Evolutionary conservation across 495 filamentous ascomycete species (phyloP).

Genomic region (Trichoderma orchidacearum): DNA sequence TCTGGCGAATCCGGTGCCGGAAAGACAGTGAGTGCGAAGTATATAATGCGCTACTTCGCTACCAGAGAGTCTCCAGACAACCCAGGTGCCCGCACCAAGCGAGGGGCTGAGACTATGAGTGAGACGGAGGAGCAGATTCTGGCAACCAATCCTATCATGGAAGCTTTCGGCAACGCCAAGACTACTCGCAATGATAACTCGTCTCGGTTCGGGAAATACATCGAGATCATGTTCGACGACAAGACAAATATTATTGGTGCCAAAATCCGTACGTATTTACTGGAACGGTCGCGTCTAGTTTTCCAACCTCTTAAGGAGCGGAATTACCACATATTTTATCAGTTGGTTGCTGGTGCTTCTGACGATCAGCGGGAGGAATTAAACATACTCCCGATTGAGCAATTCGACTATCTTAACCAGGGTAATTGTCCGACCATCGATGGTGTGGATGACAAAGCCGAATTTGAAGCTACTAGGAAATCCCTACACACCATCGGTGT

Average conservation of each 20-base stretch:
- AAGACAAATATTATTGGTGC: slow-evolving; percentile 94
- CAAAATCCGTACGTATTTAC: slow-evolving; percentile 87
- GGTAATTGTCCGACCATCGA: slow-evolving; percentile 83
- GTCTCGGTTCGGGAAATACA: slow-evolving; percentile 97
- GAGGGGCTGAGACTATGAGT: slow-evolving; percentile 78
- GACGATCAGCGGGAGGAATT: slow-evolving; percentile 70
- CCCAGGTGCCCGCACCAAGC: slow-evolving; percentile 64
- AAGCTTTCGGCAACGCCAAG: slow-evolving; percentile 98
- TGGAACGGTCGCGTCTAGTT: slow-evolving; percentile 93
- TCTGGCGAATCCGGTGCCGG: slow-evolving; percentile 97
- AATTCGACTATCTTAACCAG: slow-evolving; percentile 94
- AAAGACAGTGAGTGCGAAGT: slow-evolving; percentile 98
- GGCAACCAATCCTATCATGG: slow-evolving; percentile 98
- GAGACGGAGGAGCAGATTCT: slow-evolving; percentile 97
- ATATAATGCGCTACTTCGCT: slow-evolving; percentile 99
- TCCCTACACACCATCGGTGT: slow-evolving; percentile 87
- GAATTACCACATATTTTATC: slow-evolving; percentile 99
- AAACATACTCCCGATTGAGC: slow-evolving; percentile 64
- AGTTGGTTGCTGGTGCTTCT: slow-evolving; percentile 88
- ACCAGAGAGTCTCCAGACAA: slow-evolving; percentile 90
- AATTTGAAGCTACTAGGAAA: slow-evolving; percentile 77
- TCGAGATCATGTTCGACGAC: slow-evolving; percentile 98
- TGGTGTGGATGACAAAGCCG: slow-evolving; percentile 88
- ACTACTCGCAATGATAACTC: slow-evolving; percentile 99
- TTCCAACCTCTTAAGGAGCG: slow-evolving; percentile 95